A percentile compares a stretch with the other conserved stretches of the same genome.
phyloP scores from a whole-genome alignment of 768 basidiomycete species.

The Pleurotus platypus region DNA sequence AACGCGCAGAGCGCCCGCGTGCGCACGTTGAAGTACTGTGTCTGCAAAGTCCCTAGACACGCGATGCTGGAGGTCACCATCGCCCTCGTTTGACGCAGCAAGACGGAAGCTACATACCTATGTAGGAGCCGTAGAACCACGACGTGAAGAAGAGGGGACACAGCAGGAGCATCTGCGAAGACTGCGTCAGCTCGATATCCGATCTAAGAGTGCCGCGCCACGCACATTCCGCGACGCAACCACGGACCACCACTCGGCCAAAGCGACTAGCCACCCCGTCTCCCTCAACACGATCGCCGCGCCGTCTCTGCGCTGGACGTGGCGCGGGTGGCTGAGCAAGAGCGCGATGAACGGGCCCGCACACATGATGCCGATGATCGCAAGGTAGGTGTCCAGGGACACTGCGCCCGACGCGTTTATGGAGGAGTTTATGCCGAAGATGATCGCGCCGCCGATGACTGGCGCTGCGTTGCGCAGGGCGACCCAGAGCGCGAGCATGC shows the following conservation, averaged over 20 bases:
- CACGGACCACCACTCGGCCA: constrained; percentile 24
- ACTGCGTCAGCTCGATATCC: background rate
- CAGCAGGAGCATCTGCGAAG: constrained; percentile 22
- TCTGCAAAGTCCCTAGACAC: constrained; percentile 24
- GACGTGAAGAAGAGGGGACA: constrained; percentile 30
- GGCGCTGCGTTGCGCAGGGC: constrained; percentile 29
- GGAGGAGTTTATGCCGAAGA: constrained; percentile 25
- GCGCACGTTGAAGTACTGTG: constrained; percentile 28
- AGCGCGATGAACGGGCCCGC: constrained; percentile 28
- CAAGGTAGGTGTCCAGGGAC: constrained; percentile 27
- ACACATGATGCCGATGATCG: constrained; percentile 33
- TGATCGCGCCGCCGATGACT: constrained; percentile 29
- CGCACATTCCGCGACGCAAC: constrained; percentile 22
- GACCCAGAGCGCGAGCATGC: constrained; percentile 31
- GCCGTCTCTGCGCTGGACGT: constrained; percentile 28
- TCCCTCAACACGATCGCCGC: constrained; percentile 25
- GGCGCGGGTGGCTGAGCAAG: constrained; percentile 24
- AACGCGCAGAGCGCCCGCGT: constrained; percentile 26
- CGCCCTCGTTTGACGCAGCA: too few species aligned
- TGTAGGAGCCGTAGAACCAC: constrained; percentile 30
- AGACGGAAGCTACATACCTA: constrained; percentile 11
- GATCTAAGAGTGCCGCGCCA: background rate
- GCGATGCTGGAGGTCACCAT: background rate
- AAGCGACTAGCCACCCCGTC: constrained; percentile 21
- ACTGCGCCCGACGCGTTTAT: constrained; percentile 26